Evolutionary conservation across 2,329 filamentous ascomycete species (phyloP).

Genomic region (Beauveria pseudobassiana): DNA sequence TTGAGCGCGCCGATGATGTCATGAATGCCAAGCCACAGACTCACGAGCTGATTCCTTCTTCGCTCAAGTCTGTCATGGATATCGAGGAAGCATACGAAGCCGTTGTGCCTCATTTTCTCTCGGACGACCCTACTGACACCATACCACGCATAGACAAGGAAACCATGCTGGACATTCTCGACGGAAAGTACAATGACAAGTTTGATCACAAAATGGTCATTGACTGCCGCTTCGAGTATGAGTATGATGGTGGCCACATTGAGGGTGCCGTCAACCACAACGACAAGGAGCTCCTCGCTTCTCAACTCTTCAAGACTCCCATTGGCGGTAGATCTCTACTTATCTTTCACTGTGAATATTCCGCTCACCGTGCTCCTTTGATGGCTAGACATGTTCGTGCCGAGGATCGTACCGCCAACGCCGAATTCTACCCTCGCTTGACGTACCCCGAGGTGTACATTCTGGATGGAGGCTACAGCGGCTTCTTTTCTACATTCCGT

Average conservation of each 20-base stretch:
- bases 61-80: constrained; percentile 71
- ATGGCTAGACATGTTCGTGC: constrained; percentile 93
- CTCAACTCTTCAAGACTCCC: constrained; percentile 65
- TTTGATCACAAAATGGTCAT: constrained; percentile 82
- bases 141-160: constrained; percentile 79
- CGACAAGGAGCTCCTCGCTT: constrained; percentile 81
- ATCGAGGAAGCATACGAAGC: constrained; percentile 69
- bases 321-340: constrained; percentile 68
- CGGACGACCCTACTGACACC: constrained; percentile 72
- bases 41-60: constrained; percentile 35
- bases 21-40: constrained; percentile 67
- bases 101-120: constrained; percentile 74
- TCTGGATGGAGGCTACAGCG: constrained; percentile 90
- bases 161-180: constrained; percentile 79
- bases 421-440: constrained; percentile 76
- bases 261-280: constrained; percentile 92
- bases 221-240: constrained; percentile 97
- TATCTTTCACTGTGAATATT: constrained; percentile 98
- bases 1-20: constrained; percentile 82
- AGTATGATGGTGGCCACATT: constrained; percentile 95
- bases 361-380: constrained; percentile 87
- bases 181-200: constrained; percentile 68
- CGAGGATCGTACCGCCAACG: constrained; percentile 78
- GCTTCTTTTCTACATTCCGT: constrained; percentile 76
- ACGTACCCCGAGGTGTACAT: constrained; percentile 98